A percentile compares a stretch with the other conserved stretches of the same genome.
These are phyloP conservation scores for Cucurbita argyrosperma DNA, from an alignment of 306 rosid species.

Conservation along the genomic window DNA sequence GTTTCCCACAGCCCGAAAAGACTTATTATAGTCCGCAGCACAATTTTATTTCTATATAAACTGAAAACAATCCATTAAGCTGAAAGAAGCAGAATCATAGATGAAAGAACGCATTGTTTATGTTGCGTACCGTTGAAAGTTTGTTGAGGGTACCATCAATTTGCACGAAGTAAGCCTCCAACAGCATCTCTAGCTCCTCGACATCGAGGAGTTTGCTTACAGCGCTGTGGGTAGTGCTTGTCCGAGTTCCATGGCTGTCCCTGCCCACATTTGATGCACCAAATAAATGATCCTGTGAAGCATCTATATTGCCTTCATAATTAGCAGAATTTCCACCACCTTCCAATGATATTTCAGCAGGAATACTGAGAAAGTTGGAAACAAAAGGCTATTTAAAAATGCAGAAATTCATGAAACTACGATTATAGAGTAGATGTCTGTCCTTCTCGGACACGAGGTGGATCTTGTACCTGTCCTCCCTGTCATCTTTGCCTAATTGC, in stretches of 20 bases:
- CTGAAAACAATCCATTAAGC: neutral
- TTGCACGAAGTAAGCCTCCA: conserved; percentile 96
- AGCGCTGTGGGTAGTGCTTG: conserved; percentile 49
- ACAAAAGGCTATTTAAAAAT: neutral
- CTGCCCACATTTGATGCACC: conserved; percentile 20
- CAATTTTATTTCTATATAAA: neutral
- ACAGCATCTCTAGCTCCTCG: conserved; percentile 95
- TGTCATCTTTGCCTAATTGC: conserved; percentile 23
- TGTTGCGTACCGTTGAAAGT: conserved; percentile 38
- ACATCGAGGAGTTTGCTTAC: conserved; percentile 65
- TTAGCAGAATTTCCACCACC: conserved; percentile 16
- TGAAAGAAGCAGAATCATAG: neutral
- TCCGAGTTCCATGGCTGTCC: conserved; percentile 59
- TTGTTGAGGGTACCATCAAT: conserved; percentile 84
- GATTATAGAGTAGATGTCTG: neutral
- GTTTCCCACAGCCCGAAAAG: neutral
- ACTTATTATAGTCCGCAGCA: neutral
- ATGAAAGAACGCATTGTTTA: neutral
- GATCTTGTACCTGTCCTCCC: conserved; percentile 33
- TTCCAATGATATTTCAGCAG: conserved; percentile 47
- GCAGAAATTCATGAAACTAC: neutral
- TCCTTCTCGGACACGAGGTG: conserved; percentile 1
- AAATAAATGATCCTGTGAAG: conserved; percentile 22
- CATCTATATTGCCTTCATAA: conserved; percentile 25
- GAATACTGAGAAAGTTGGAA: conserved; percentile 19